Conservation (phyloP, 148 eudicot species). For the Rhododendron griersonianum region DNA sequence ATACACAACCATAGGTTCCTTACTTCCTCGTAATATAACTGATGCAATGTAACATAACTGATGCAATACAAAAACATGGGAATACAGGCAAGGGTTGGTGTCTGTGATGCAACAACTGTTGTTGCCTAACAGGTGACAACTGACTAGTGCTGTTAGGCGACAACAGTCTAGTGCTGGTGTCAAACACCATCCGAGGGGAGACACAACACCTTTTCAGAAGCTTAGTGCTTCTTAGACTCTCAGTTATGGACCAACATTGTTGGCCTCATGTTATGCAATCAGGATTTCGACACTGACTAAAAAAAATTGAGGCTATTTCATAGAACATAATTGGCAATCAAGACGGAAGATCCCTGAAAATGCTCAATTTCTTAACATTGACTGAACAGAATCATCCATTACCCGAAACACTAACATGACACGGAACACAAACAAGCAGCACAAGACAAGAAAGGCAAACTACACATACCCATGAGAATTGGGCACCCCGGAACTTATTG, state of each 20-base stretch:
- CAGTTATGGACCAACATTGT: not conserved
- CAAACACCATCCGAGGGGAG: not conserved
- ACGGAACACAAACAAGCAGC: not conserved
- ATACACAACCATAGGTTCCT: not conserved
- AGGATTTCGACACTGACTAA: not conserved
- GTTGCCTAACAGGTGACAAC: not conserved
- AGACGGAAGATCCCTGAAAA: not conserved
- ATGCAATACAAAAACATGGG: not conserved
- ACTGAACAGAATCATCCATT: not conserved
- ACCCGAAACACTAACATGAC: not conserved
- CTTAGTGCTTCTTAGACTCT: not conserved
- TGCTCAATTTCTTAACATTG: not conserved
- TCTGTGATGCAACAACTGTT: not conserved
- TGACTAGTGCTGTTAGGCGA: too few relatives aligned
- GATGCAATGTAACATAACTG: not conserved
- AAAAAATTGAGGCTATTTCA: not conserved
- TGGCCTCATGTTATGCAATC: not conserved
- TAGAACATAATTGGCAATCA: not conserved
- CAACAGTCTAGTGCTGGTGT: not conserved
- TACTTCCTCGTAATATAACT: not conserved
- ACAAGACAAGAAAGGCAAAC: not conserved
- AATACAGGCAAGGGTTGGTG: not conserved
- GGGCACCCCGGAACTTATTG: constrained; percentile 46
- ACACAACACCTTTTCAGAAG: not conserved
- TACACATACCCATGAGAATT: constrained; percentile 48